Conservation (phyloP, 495 filamentous ascomycete species). For the Neurospora discreta region DNA sequence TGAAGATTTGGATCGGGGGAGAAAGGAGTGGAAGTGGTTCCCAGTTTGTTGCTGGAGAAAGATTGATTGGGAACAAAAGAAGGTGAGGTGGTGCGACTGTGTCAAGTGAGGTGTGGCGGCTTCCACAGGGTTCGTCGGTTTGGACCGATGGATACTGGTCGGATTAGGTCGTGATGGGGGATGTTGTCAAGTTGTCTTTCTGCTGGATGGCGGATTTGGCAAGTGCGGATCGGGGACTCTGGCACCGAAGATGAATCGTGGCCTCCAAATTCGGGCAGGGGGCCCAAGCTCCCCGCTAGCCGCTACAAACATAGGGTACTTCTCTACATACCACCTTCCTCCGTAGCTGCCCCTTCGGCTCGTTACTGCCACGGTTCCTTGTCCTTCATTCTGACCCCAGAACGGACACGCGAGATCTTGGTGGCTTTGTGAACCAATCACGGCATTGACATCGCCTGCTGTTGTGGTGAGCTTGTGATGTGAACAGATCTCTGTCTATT, state of each 20-base stretch:
- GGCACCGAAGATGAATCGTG: constrained; percentile 22
- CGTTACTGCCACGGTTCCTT: not conserved
- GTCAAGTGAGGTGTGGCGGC: constrained; percentile 22
- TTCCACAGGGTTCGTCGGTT: constrained; percentile 7
- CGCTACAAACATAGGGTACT: not conserved
- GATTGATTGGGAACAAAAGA: not conserved
- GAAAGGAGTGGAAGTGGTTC: not conserved
- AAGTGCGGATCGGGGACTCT: not conserved
- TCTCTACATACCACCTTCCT: not conserved
- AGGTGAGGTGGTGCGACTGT: not conserved
- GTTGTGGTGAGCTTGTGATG: not conserved
- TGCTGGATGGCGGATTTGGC: not conserved
- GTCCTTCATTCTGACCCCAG: not conserved
- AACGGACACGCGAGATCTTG: not conserved
- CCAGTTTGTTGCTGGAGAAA: not conserved
- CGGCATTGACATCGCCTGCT: not conserved
- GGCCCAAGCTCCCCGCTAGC: constrained; percentile 16
- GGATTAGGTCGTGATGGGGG: not conserved
- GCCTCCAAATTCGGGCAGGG: constrained; percentile 22
- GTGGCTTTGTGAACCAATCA: not conserved
- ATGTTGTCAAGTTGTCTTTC: constrained; percentile 2
- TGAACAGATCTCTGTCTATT: not conserved
- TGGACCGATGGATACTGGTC: not conserved
- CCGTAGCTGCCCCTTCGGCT: not conserved
- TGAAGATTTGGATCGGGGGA: not conserved